Evolutionary conservation across 805 yeast genomes (phyloP), one percentile per base, ranked within the genome.

Genomic region (Barnettozyma pratensis): DNA sequence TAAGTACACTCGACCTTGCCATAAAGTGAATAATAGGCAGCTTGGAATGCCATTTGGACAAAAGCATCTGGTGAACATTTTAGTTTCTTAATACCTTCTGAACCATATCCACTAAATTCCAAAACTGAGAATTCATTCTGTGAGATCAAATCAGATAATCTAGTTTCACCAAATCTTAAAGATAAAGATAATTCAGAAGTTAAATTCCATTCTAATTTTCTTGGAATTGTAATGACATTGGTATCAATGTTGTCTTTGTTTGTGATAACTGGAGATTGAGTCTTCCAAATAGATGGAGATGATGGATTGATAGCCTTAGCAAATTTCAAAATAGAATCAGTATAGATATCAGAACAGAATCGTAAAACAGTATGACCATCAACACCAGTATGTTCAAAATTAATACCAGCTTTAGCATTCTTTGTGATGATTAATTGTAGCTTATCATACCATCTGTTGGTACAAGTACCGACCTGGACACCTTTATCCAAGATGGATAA

Each of bases 391-490:
- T 90, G 94, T 61, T 90, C 97, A 63, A 90, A 90, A 65, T 91
- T 90, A 55, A 90, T 83, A 30, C 97, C 97, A 3, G 94, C 96
- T 66, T 87, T 86, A 27, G 95, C 96, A 65, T 90, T 88, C 63
- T 82, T 80, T 5, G 96, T 88, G 47, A 90, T 80, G 46, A 90
- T 90, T 55, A 90, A 75, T 66, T 90, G 97, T 54, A 90, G 69
- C 68, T 90, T 90, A 68, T 90, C 97, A 64, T 89, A 90, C 97
- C 96, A 90, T 64, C 97, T 73, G 67, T 90, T 90, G 34, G 96
- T 85, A 68, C 97, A 89, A 5, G 97, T 88, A 50, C 97, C 97
- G 34, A 85, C 84, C 69, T 90, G 97, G 44, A 89, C 82, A 57
- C 96, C 96, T 56, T 86, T 79, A 53, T 87, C 87, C 37, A 90